Percentiles rank a stretch among this genome's conserved stretches.
phyloP scores from a whole-genome alignment of 2,329 filamentous ascomycete species.

The Metarhizium guizhouense region DNA sequence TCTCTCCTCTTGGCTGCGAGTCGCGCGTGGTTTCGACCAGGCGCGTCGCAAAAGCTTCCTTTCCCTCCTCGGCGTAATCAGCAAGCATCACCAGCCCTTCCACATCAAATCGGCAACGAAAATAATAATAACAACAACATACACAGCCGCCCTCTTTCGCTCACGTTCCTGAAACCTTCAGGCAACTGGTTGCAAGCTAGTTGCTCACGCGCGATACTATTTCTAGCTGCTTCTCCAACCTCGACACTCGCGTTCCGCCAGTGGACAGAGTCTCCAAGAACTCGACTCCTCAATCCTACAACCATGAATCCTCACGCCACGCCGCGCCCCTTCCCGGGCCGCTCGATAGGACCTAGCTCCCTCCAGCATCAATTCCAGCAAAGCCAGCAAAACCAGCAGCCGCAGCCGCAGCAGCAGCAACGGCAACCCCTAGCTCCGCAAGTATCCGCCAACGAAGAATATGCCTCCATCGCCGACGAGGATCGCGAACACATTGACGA shows the following conservation, averaged over 20 bases:
- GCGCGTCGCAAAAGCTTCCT: slow-evolving; percentile 15
- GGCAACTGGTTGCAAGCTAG: neutral
- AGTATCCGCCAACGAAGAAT: slow-evolving; percentile 28
- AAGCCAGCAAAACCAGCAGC: slow-evolving; percentile 6
- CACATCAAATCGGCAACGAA: neutral
- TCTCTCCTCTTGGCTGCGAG: no score
- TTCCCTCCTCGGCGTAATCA: neutral
- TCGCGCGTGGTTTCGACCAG: neutral
- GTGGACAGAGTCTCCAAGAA: neutral
- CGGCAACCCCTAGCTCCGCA: slow-evolving; percentile 23
- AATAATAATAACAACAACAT: neutral
- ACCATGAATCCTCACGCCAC: slow-evolving; percentile 29
- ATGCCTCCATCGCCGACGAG: slow-evolving; percentile 61
- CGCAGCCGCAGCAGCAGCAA: slow-evolving; percentile 9
- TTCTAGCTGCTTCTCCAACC: neutral
- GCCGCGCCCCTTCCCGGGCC: slow-evolving; percentile 26
- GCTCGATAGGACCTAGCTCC: slow-evolving; percentile 23
- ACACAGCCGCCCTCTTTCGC: neutral
- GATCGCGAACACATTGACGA: slow-evolving; percentile 90
- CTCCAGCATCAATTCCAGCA: slow-evolving; percentile 21
- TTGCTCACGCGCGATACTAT: neutral
- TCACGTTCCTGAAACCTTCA: neutral
- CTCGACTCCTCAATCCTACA: neutral
- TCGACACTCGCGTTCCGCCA: neutral
- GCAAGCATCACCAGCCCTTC: neutral